phyloP scores from a whole-genome alignment of 805 yeast genomes.

The Saccharomyces eubayanus region DNA sequence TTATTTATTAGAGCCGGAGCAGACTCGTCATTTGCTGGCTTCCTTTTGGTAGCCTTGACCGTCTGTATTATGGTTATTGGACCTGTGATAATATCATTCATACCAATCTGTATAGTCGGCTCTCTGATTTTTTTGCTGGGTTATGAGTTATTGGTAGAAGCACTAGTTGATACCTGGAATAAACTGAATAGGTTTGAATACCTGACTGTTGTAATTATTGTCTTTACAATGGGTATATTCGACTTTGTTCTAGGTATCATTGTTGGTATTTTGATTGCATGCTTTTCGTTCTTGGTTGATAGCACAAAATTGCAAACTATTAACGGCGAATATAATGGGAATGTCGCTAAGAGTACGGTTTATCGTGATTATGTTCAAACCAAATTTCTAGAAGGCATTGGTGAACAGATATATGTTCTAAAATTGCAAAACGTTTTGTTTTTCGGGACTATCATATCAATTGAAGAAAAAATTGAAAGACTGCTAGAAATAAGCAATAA shows the following conservation, averaged over 20 bases:
- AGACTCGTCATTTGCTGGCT: conserved; percentile 79
- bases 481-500: conserved; percentile 48
- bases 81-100: conserved; percentile 85
- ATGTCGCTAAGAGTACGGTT: conserved; percentile 84
- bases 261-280: conserved; percentile 84
- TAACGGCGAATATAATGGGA: conserved; percentile 76
- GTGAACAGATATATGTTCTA: conserved; percentile 81
- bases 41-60: conserved; percentile 80
- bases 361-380: conserved; percentile 85
- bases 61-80: conserved; percentile 76
- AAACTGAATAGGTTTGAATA: conserved; percentile 72
- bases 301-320: conserved; percentile 81
- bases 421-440: conserved; percentile 83
- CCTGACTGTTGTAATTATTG: conserved; percentile 72
- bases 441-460: conserved; percentile 91
- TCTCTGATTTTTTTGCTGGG: conserved; percentile 85
- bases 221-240: conserved; percentile 90
- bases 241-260: conserved; percentile 91
- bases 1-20: conserved; percentile 93
- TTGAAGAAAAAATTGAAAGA: conserved; percentile 65
- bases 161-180: conserved; percentile 77
- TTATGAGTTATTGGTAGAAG: conserved; percentile 80
- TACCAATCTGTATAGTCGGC: conserved; percentile 95
- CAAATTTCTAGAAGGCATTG: conserved; percentile 74
- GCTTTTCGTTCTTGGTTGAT: conserved; percentile 89